These are phyloP conservation scores for Hypoxylon perforatum DNA, from an alignment of 495 filamentous ascomycete genomes.

Conservation along the genomic window DNA sequence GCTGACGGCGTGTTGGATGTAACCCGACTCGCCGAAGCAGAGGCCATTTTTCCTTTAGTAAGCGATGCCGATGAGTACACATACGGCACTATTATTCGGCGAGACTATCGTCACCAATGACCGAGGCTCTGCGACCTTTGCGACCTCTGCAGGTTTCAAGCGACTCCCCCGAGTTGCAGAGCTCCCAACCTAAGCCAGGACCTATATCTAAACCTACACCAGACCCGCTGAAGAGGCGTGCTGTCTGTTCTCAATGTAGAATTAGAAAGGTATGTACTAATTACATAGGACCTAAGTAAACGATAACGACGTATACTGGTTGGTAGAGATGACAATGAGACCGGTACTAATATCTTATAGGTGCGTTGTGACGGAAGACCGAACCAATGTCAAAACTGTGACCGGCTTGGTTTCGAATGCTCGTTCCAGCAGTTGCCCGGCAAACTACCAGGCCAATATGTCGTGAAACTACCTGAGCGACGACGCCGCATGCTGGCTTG, in stretches of 20 bases:
- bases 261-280: conserved; percentile 40
- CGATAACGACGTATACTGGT: neutral
- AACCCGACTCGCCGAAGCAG: neutral
- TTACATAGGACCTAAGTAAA: neutral
- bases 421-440: conserved; percentile 40
- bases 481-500: conserved; percentile 44
- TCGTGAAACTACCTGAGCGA: conserved; percentile 38
- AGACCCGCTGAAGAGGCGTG: conserved; percentile 33
- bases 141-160: conserved; percentile 39
- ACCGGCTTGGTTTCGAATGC: conserved; percentile 44
- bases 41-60: neutral
- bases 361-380: conserved; percentile 41
- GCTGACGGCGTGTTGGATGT: conserved; percentile 21
- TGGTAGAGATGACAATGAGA: neutral
- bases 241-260: conserved; percentile 41
- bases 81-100: neutral
- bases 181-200: conserved; percentile 8
- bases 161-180: conserved; percentile 14
- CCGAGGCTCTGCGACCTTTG: conserved; percentile 40
- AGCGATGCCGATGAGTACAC: conserved; percentile 13
- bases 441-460: conserved; percentile 34
- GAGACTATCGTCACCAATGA: conserved; percentile 30
- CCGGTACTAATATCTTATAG: conserved; percentile 12
- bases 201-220: conserved; percentile 14
- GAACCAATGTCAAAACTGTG: conserved; percentile 42